Percentiles rank a stretch among this genome's conserved stretches.
These are phyloP conservation scores for Salix caprea DNA, from an alignment of 345 rosid genomes.

Conservation along the genomic window DNA sequence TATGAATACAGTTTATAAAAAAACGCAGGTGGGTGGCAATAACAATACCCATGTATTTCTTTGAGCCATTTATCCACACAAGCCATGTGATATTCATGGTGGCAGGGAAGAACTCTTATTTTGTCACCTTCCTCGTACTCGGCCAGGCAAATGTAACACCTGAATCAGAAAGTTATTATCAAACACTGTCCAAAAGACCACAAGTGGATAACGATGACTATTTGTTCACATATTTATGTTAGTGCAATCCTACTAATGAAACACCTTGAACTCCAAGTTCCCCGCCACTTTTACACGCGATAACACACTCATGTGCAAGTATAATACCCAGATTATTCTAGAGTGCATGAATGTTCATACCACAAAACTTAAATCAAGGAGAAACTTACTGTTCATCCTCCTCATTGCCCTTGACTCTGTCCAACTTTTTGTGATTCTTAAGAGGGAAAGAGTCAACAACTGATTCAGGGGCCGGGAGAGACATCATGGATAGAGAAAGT, in stretches of 20 bases:
- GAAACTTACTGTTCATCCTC: conserved; percentile 54
- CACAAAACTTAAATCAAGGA: neutral
- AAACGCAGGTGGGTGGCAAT: neutral
- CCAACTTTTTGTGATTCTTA: conserved; percentile 44
- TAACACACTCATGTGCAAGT: neutral
- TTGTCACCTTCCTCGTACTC: conserved; percentile 68
- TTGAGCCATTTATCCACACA: conserved; percentile 85
- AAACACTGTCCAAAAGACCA: neutral
- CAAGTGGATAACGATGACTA: neutral
- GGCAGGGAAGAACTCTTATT: conserved; percentile 75
- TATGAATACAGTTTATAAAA: neutral
- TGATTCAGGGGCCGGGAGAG: conserved; percentile 60
- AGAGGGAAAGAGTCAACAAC: conserved; percentile 67
- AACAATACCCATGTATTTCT: conserved; percentile 67
- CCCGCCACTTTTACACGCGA: neutral
- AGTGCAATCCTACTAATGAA: neutral
- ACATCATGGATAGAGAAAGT: conserved; percentile 46
- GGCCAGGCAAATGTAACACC: conserved; percentile 70
- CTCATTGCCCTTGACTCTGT: conserved; percentile 25
- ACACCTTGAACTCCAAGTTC: neutral
- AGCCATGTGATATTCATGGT: conserved; percentile 71
- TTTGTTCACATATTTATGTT: neutral
- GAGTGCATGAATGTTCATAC: neutral
- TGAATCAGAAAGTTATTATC: conserved; percentile 14
- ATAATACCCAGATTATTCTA: neutral